Percentiles rank a stretch among this genome's conserved stretches.
phyloP scores from a whole-genome alignment of 1,284 basidiomycete species.

The Amylostereum areolatum region DNA sequence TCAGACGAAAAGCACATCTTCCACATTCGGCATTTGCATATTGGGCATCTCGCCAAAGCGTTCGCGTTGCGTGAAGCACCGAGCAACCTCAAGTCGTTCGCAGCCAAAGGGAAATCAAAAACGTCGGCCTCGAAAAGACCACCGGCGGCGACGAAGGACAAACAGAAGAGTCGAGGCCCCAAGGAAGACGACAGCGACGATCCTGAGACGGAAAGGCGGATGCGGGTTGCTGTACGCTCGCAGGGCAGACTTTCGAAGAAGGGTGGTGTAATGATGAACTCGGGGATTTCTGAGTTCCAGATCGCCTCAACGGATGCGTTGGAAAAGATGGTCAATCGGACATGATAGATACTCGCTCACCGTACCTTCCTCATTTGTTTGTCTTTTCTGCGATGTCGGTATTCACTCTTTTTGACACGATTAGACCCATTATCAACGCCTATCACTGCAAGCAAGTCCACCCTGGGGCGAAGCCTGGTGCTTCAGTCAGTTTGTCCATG shows the following conservation, averaged over 20 bases:
- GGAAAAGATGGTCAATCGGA: slow-evolving; percentile 53
- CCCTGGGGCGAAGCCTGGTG: too few species aligned
- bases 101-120: slow-evolving; percentile 13
- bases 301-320: slow-evolving; percentile 64
- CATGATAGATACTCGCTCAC: slow-evolving; percentile 5
- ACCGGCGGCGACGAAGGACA: slow-evolving; percentile 12
- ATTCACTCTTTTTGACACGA: too few species aligned
- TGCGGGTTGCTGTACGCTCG: slow-evolving; percentile 82
- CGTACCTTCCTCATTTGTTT: too few species aligned
- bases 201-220: slow-evolving; percentile 71
- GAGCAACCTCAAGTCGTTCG: slow-evolving; percentile 41
- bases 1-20: slow-evolving; percentile 94
- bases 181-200: slow-evolving; percentile 35
- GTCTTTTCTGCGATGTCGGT: too few species aligned
- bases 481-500: too few species aligned
- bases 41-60: slow-evolving; percentile 95
- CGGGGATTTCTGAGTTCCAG: slow-evolving; percentile 79
- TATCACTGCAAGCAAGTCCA: too few species aligned
- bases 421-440: too few species aligned
- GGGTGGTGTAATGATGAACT: slow-evolving; percentile 73
- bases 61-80: slow-evolving; percentile 96
- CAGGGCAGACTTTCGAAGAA: slow-evolving; percentile 82
- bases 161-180: slow-evolving; percentile 17
- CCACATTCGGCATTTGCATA: slow-evolving; percentile 88
- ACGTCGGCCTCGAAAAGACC: slow-evolving; percentile 12